Conservation (phyloP, 441 rosid species). For the Gossypium davidsonii region DNA sequence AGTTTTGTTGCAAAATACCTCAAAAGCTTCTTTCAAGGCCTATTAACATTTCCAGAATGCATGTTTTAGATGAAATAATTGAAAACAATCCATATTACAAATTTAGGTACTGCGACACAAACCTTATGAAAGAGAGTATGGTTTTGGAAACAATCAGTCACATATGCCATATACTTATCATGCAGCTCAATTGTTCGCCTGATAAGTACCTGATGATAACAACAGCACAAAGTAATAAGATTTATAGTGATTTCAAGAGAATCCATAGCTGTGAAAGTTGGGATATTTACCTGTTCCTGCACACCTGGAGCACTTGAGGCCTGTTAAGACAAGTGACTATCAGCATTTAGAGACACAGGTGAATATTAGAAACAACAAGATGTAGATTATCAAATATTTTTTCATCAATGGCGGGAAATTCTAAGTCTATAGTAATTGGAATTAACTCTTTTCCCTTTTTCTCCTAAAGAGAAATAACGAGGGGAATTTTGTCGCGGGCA, state of each 20-base stretch:
- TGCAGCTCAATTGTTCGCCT: conserved; percentile 82
- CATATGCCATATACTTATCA: conserved; percentile 79
- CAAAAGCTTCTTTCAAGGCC: conserved; percentile 96
- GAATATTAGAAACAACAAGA: background rate
- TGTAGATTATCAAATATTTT: background rate
- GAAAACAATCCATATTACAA: conserved; percentile 1
- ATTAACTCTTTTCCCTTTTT: background rate
- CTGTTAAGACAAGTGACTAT: conserved; percentile 29
- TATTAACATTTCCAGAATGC: conserved; percentile 18
- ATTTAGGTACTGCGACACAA: conserved; percentile 8
- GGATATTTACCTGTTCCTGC: conserved; percentile 65
- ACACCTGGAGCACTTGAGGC: conserved; percentile 43
- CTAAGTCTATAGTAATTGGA: background rate
- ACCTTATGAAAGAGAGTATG: conserved; percentile 91
- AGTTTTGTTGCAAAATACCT: conserved; percentile 82
- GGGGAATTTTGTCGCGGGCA: background rate
- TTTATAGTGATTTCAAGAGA: background rate
- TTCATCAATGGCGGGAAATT: background rate
- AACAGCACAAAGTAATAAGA: conserved; percentile 3
- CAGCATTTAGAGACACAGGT: conserved; percentile 12
- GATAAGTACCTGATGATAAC: conserved; percentile 61
- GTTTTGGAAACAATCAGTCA: conserved; percentile 70
- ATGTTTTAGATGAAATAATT: background rate
- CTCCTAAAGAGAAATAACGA: background rate
- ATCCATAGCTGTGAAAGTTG: background rate